Percentiles rank a stretch among this genome's conserved stretches.
Evolutionary conservation across 75 land plant genomes (phyloP).

Genomic region (Pinus tabuliformis): DNA sequence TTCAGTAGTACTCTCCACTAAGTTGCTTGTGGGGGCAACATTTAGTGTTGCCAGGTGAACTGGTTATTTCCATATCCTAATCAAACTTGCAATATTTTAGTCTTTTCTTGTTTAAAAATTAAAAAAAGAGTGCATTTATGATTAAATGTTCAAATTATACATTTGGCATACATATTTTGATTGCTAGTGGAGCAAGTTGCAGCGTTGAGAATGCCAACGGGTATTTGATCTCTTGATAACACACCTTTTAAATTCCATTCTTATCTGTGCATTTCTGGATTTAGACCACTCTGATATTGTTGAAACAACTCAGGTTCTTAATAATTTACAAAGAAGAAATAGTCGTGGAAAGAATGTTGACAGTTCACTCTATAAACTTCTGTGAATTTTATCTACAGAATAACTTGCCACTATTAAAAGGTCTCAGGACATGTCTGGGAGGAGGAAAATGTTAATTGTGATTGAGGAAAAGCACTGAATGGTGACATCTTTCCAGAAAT

Average conservation of each 20-base stretch:
- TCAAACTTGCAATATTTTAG: no score
- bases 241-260: background rate
- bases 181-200: slow-evolving; percentile 81
- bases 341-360: background rate
- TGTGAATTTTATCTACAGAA: background rate
- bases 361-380: background rate
- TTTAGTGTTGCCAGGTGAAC: no score
- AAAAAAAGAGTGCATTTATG: background rate
- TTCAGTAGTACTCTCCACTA: no score
- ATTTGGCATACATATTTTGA: slow-evolving; percentile 51
- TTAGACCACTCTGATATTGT: background rate
- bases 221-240: slow-evolving; percentile 41
- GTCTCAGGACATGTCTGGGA: no score
- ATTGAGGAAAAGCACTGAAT: no score
- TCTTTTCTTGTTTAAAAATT: slow-evolving; percentile 1
- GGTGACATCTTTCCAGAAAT: no score
- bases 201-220: slow-evolving; percentile 79
- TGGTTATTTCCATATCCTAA: no score
- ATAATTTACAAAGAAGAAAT: background rate
- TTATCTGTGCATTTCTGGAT: background rate
- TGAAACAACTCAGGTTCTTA: no score
- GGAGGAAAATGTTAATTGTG: no score
- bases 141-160: background rate
- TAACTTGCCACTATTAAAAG: no score
- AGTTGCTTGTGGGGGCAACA: no score